Percentiles rank a stretch among this genome's conserved stretches.
These are phyloP conservation scores for Kwoniella dendrophila DNA, from an alignment of 768 basidiomycete genomes.

Conservation along the genomic window DNA sequence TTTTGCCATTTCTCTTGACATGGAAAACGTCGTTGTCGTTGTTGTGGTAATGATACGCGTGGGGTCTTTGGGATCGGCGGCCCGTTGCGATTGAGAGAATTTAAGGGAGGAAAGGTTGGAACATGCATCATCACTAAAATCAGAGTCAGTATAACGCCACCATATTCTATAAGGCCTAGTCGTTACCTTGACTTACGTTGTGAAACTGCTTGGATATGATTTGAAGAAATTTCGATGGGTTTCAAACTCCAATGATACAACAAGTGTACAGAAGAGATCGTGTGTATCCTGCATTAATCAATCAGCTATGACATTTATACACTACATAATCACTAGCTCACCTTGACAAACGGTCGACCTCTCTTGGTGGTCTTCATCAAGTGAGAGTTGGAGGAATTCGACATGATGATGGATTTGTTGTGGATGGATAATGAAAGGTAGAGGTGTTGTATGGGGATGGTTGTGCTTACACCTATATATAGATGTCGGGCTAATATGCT, in stretches of 20 bases:
- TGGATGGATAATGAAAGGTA: neutral
- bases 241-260: conserved; percentile 85
- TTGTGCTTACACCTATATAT: too few species aligned
- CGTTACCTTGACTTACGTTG: conserved; percentile 69
- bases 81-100: conserved; percentile 98
- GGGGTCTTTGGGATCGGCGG: conserved; percentile 96
- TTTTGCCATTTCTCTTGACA: conserved; percentile 99
- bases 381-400: conserved; percentile 71
- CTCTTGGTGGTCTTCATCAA: conserved; percentile 99
- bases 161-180: neutral
- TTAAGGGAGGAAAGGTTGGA: conserved; percentile 91
- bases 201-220: conserved; percentile 89
- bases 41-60: conserved; percentile 98
- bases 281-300: conserved; percentile 77
- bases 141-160: conserved; percentile 4
- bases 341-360: conserved; percentile 91
- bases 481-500: too few species aligned
- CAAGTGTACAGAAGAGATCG: conserved; percentile 93
- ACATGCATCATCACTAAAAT: conserved; percentile 83
- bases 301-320: conserved; percentile 7
- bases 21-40: conserved; percentile 98
- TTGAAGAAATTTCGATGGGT: conserved; percentile 96
- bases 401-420: conserved; percentile 23
- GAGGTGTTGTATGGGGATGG: too few species aligned
- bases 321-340: conserved; percentile 49